Evolutionary conservation across 2,329 filamentous ascomycete genomes (phyloP), one percentile per base, ranked within the genome.

Genomic region (Claviceps maximensis): DNA sequence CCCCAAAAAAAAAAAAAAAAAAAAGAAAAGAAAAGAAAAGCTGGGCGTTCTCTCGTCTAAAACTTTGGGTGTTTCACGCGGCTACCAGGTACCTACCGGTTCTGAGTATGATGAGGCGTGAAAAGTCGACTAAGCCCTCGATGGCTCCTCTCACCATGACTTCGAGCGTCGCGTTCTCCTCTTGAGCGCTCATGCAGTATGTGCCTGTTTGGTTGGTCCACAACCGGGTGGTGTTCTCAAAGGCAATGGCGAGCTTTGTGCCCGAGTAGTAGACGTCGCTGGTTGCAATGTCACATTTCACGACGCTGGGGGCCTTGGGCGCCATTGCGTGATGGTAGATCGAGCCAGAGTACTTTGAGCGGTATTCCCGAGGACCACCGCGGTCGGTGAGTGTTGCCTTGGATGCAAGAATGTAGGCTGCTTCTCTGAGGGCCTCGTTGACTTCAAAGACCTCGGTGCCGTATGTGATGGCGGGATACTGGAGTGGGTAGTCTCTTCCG

Each of bases 211-310:
- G 83, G 60, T 87, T 87, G 2, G 84, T 88, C 69, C 82, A 78
- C 0, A 84, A 60, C 0, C 59, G 67, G 3, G 81, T 83, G 21
- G 78, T 83, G 57, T 83, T 81, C 59, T 80, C 81, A 61, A 88
- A 87, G 0, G 79, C 77, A 47, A 79, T 74, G 10, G 77, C 73
- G 2, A 88, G 74, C 21, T 80, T 63, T 0, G 65, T 70, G 8
- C 85, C 85, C 2, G 77, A 79, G 67, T 77, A 89, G 69, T 87
- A 89, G 17, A 86, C 83, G 61, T 89, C 84, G 44, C 79, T 83
- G 1, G 85, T 87, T 0, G 81, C 80, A 6, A 76, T 74, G 60
- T 88, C 85, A 60, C 84, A 87, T 56, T 75, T 77, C 40, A 83
- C 67, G 1, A 88, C 73, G 3, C 70, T 68, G 0, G 85, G 84